phyloP scores from a whole-genome alignment of 106 monocot species.

The Dendrobium nobile region DNA sequence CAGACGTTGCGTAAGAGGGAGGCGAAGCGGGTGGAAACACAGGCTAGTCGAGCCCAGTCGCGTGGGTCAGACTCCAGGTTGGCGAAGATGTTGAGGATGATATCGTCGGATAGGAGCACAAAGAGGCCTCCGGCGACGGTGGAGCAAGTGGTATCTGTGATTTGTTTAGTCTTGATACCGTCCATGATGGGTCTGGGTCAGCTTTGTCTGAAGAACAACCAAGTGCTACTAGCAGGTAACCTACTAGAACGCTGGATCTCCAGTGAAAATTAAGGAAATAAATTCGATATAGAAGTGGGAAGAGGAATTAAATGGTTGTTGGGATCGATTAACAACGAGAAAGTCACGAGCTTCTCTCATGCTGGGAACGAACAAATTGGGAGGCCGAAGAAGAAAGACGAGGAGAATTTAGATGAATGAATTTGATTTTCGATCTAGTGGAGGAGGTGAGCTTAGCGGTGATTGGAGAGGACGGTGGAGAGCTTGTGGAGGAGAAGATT shows the following conservation, averaged over 20 bases:
- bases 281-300: not conserved
- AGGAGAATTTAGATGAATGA: not conserved
- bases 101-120: conserved; percentile 51
- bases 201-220: not conserved
- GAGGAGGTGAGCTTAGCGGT: not conserved
- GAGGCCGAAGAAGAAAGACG: not conserved
- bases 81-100: conserved; percentile 54
- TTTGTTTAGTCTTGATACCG: not conserved
- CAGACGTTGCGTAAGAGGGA: conserved; percentile 41
- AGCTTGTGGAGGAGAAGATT: not conserved
- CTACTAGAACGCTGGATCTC: not conserved
- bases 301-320: not conserved
- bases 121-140: conserved; percentile 9
- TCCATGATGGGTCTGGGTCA: not conserved
- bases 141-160: not conserved
- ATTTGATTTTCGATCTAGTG: not conserved
- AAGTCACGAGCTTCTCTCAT: not conserved
- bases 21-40: conserved; percentile 57
- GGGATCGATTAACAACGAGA: not conserved
- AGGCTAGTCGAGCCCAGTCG: conserved; percentile 63
- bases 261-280: not conserved
- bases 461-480: not conserved
- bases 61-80: conserved; percentile 73
- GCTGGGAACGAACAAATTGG: not conserved
- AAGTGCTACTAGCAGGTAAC: not conserved